phyloP scores from a whole-genome alignment of 1,284 basidiomycete genomes.

The Coniophora puteana region DNA sequence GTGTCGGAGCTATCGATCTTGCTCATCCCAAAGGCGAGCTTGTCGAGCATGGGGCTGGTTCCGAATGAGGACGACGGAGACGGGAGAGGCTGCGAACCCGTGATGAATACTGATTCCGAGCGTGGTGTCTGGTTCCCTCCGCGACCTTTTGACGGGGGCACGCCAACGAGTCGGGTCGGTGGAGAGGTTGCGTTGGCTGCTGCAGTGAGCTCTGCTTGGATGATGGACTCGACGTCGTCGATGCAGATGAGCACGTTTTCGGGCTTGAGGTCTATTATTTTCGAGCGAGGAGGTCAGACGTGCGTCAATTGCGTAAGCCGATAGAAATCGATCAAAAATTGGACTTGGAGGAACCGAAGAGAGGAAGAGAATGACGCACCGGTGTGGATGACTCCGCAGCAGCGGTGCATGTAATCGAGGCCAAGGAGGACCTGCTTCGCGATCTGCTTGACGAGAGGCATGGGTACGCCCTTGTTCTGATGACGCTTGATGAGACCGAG shows the following conservation, averaged over 20 bases:
- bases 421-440: conserved; percentile 95
- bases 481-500: conserved; percentile 97
- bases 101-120: conserved; percentile 88
- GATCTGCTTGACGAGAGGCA: conserved; percentile 93
- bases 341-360: conserved; percentile 4
- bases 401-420: conserved; percentile 96
- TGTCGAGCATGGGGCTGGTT: conserved; percentile 81
- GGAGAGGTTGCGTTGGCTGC: conserved; percentile 44
- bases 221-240: conserved; percentile 95
- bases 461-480: conserved; percentile 92
- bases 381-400: conserved; percentile 94
- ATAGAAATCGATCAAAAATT: conserved; percentile 7
- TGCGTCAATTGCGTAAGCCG: not conserved
- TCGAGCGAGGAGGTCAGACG: too few species aligned
- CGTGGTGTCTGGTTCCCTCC: conserved; percentile 98
- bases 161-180: conserved; percentile 86
- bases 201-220: conserved; percentile 78
- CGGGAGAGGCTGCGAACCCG: conserved; percentile 91
- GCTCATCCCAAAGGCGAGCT: conserved; percentile 91
- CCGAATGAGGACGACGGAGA: conserved; percentile 72
- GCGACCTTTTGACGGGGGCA: conserved; percentile 91
- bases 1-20: conserved; percentile 51
- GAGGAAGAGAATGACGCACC: conserved; percentile 37
- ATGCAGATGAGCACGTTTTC: conserved; percentile 98
- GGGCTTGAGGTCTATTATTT: conserved; percentile 90